Evolutionary conservation across 257 asterid species (phyloP), one percentile per base, ranked within the genome.

Genomic region (Scutellaria barbata): DNA sequence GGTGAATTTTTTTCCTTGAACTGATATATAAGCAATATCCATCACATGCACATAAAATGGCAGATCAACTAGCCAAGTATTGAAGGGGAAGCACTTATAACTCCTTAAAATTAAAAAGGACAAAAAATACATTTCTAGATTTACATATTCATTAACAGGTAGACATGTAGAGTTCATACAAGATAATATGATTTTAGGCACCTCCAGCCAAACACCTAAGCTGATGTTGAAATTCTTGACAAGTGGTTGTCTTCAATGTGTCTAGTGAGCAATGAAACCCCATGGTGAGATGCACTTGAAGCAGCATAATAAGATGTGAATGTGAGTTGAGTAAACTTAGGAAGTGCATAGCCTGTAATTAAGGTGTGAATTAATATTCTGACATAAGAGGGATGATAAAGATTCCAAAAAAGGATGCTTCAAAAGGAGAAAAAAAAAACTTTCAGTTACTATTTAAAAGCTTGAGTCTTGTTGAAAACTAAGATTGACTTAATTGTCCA

Each of bases 231-330:
- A 22, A 77, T 72, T 79, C 76, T 81, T 14, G 90, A 75, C 69
- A 53, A 37, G 50, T 87, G 95, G 54, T 72, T 74, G 30, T 85
- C 89, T 79, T 92, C 97, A 58, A 92, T 78, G 74, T 84, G 87
- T 78, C 96, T 85, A 43, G 98, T 90, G 59, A 88, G 85, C 87
- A 92, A 80, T 10, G 97, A 90, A 48, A 90, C 77, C 22, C 93
- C 89, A 59, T 85, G 86, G 75, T 88, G 89, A 33, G 97, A 90
- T 71, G 91, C 86, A 75, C 95, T 90, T 78, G 97, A 90, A 58
- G 96, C 84, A 73, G 93, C 89, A 61, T 87, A 90, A 58, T 92
- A 92, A 59, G 98, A 87, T 61, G 93, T 87, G 78, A 92, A 89
- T 2, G 82, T 81, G 73, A 92, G 87, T 75, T 90, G 98, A 40